Conservation (phyloP, 202 grass and related monocot species). For the Brachypodium distachyon region DNA sequence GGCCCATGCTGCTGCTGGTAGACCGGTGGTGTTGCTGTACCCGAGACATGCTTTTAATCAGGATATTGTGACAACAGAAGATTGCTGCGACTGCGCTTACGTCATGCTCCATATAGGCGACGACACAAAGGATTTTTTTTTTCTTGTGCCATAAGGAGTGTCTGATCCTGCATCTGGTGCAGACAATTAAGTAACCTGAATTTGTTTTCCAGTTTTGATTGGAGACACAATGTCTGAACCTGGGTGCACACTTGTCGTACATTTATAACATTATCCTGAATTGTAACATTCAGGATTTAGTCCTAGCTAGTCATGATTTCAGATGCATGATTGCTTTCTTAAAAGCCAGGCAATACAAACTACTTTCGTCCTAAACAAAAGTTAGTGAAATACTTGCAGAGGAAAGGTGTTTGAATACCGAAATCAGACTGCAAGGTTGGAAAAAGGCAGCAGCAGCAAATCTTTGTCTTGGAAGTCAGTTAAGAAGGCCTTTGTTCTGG, state of each 20-base stretch:
- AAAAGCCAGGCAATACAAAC: too few relatives aligned
- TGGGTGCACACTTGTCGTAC: background rate
- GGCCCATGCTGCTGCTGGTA: background rate
- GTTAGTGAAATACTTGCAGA: too few relatives aligned
- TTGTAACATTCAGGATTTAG: background rate
- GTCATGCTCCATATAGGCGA: background rate
- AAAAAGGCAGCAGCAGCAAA: background rate
- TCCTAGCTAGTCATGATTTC: background rate
- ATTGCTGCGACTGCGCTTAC: background rate
- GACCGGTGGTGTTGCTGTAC: background rate
- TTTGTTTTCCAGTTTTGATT: background rate
- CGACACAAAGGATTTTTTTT: background rate
- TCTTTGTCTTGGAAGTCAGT: background rate
- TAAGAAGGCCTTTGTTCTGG: too few relatives aligned
- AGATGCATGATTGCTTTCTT: too few relatives aligned
- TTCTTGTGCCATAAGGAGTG: background rate
- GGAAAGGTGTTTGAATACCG: background rate
- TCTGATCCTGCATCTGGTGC: background rate
- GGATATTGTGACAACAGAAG: background rate
- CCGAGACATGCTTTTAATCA: background rate
- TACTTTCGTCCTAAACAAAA: too few relatives aligned
- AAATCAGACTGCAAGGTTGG: background rate
- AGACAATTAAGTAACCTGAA: background rate
- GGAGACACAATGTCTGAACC: background rate
- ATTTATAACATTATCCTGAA: background rate